A percentile compares a stretch with the other conserved stretches of the same genome.
phyloP scores from a whole-genome alignment of 179 eudicot species.

The Gypsophila paniculata region DNA sequence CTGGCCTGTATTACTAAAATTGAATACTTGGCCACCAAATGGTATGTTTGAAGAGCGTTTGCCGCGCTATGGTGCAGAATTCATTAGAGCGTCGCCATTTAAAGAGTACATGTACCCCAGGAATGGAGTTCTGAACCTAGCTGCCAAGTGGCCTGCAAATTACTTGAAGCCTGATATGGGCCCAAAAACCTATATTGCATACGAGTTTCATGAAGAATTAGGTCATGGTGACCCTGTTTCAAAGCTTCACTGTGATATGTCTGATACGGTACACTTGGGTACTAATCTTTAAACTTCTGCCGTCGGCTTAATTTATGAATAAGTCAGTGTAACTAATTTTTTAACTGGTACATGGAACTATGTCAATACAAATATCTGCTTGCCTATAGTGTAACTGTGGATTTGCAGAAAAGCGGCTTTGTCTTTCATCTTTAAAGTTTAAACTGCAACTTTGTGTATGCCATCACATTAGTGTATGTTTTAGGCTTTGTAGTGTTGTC shows the following conservation, averaged over 20 bases:
- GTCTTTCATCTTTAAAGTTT: too few relatives aligned
- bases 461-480: too few relatives aligned
- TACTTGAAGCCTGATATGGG: slow-evolving; percentile 65
- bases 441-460: too few relatives aligned
- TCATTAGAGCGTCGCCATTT: slow-evolving; percentile 56
- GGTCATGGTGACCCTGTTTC: slow-evolving; percentile 78
- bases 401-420: too few relatives aligned
- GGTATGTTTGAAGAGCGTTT: slow-evolving; percentile 48
- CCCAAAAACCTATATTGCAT: slow-evolving; percentile 73
- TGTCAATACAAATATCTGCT: too few relatives aligned
- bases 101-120: slow-evolving; percentile 65
- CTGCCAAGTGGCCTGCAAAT: slow-evolving; percentile 36
- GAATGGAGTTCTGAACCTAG: slow-evolving; percentile 50
- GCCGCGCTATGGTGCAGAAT: slow-evolving; percentile 68
- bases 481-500: too few relatives aligned
- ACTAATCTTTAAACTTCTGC: neutral
- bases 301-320: neutral
- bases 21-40: slow-evolving; percentile 80
- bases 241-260: slow-evolving; percentile 78
- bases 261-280: slow-evolving; percentile 47
- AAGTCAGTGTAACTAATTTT: too few relatives aligned
- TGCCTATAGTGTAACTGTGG: too few relatives aligned
- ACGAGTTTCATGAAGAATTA: slow-evolving; percentile 59
- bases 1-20: slow-evolving; percentile 60
- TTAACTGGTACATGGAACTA: too few relatives aligned